Base-by-base conservation (phyloP, 2,329 filamentous ascomycete genomes). In the Reticulascus tulasneorum region DNA sequence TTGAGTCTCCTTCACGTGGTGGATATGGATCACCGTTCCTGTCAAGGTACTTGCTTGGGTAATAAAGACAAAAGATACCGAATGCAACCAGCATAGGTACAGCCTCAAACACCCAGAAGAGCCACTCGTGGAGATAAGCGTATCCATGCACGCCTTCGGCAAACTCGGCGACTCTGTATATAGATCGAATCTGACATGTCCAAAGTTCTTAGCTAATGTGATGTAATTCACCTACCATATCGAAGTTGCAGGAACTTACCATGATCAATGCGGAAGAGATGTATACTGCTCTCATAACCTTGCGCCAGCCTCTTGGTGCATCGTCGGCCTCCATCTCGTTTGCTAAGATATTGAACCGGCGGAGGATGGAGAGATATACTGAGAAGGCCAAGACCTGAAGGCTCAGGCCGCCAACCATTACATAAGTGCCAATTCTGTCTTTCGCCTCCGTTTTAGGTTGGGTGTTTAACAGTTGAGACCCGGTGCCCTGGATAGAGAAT, bases 151-250 rank as follows among this genome's bases (percentile, higher is more conserved):
- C 67, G 0, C 71, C 72, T 22, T 72, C 60, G 0, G 66, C 64
- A 40, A 75, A 75, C 44, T 77, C 71, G 30, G 71, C 60, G 5
- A 71, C 63, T n/a, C 71, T 65, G 41, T 71, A 77, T 18, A 74
- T 59, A n/a, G 66, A 73, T 11, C 71, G 69, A 5, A 72, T 43
- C 56, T 74, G n/a, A 6, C n/a, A n/a, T n/a, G n/a, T n/a, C n/a
- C n/a, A n/a, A 2, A 4, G 0, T n/a, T n/a, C 7, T 37, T 23
- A 12, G n/a, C n/a, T n/a, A n/a, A n/a, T n/a, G 9, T 8, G 2
- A 4, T 8, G 9, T 6, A 13, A 6, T 3, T 19, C n/a, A 16
- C 32, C 10, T 13, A 13, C n/a, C 3, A 9, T 9, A 8, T 18
- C 22, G 16, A 4, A 5, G 9, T n/a, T 4, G 3, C 28, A 3